Percentiles rank a stretch among this genome's conserved stretches.
Conservation (phyloP, 2,329 filamentous ascomycete species). For the Hymenoscyphus infarciens region DNA sequence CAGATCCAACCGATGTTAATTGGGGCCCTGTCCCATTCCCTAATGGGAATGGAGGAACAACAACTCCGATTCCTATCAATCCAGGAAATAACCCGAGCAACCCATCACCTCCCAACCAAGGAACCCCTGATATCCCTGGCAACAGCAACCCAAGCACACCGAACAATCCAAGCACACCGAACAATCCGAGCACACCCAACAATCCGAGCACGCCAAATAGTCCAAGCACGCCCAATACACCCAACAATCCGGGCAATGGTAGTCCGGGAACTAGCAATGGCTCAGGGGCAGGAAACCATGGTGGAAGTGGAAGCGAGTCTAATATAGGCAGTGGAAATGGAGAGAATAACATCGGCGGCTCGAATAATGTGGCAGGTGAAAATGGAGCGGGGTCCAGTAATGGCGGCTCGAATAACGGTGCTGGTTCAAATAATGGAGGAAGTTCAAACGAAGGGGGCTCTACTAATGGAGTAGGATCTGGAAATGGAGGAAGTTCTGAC, state of each 20-base stretch:
- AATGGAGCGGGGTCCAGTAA: not conserved
- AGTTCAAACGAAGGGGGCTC: not conserved
- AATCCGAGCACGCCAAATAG: not conserved
- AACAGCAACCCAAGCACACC: not conserved
- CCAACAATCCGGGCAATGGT: not conserved
- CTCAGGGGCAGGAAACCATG: not conserved
- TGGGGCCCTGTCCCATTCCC: conserved; percentile 4
- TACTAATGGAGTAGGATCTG: not conserved
- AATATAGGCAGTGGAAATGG: not conserved
- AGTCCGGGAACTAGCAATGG: not conserved
- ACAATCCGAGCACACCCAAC: not conserved
- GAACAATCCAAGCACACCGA: not conserved
- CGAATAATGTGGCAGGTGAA: not conserved
- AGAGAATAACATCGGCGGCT: not conserved
- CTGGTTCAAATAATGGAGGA: not conserved
- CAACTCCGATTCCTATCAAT: conserved; percentile 7
- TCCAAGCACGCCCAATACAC: not conserved
- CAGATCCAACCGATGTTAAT: not conserved
- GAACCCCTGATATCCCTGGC: not conserved
- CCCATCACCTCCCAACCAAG: not conserved
- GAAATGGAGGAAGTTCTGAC: conserved; percentile 1
- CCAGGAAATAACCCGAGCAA: conserved; percentile 1
- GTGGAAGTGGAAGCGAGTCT: not conserved
- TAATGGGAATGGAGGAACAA: not conserved
- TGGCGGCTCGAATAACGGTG: not conserved